Evolutionary conservation across 2,329 filamentous ascomycete genomes (phyloP).

Genomic region (Macrophomina phaseolina): DNA sequence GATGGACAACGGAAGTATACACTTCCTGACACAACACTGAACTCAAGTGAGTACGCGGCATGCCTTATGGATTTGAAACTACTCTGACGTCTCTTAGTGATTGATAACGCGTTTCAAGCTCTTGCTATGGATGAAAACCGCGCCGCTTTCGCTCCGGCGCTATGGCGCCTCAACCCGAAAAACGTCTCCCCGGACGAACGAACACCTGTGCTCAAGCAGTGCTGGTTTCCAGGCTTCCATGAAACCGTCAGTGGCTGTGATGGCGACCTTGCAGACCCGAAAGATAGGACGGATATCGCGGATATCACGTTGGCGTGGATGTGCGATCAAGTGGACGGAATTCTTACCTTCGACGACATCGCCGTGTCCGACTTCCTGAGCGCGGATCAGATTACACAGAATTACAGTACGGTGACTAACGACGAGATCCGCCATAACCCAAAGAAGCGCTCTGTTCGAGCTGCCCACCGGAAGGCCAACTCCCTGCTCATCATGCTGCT

Average conservation of each 20-base stretch:
- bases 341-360: conserved; percentile 17
- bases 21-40: conserved; percentile 20
- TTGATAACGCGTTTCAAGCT: conserved; percentile 63
- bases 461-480: not conserved
- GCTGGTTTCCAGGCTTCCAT: conserved; percentile 63
- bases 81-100: conserved; percentile 27
- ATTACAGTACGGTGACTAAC: not conserved
- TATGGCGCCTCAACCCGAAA: conserved; percentile 54
- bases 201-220: conserved; percentile 50
- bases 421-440: not conserved
- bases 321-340: conserved; percentile 36
- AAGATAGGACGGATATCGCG: conserved; percentile 34
- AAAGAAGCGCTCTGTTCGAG: no score
- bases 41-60: conserved; percentile 6
- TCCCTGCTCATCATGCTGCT: not conserved
- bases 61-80: no score
- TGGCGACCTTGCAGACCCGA: conserved; percentile 30
- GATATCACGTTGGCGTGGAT: conserved; percentile 51
- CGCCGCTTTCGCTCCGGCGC: conserved; percentile 56
- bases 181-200: not conserved
- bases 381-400: not conserved
- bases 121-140: conserved; percentile 61
- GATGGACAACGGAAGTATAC: conserved; percentile 4
- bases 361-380: conserved; percentile 12
- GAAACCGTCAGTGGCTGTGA: conserved; percentile 58